These are phyloP conservation scores for Penicillium corylophilum DNA, from an alignment of 2,329 filamentous ascomycete genomes.

Conservation along the genomic window DNA sequence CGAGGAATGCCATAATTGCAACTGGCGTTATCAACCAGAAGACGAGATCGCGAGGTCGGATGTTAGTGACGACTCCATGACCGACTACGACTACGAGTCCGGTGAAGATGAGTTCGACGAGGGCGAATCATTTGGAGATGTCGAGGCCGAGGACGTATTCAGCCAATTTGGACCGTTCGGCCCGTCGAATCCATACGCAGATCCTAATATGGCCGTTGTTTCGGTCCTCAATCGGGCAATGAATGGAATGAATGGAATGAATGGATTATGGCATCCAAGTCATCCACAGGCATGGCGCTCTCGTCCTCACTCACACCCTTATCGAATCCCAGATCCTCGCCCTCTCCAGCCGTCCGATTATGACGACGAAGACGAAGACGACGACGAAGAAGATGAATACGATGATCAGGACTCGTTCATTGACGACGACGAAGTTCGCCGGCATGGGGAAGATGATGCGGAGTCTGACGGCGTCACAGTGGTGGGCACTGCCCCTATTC, in stretches of 20 bases:
- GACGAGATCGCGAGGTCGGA: slow-evolving; percentile 44
- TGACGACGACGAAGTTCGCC: slow-evolving; percentile 30
- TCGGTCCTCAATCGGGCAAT: background rate
- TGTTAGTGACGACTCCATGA: slow-evolving; percentile 45
- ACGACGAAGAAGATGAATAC: slow-evolving; percentile 31
- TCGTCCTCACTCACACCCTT: background rate
- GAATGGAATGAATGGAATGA: background rate
- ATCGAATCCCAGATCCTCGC: background rate
- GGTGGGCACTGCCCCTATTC: slow-evolving; percentile 21
- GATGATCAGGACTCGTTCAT: slow-evolving; percentile 38
- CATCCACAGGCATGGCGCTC: background rate
- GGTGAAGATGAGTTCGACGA: slow-evolving; percentile 26
- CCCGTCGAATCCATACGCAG: background rate
- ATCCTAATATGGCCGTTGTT: background rate
- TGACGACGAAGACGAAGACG: slow-evolving; percentile 20
- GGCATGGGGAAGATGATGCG: slow-evolving; percentile 18
- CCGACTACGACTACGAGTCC: slow-evolving; percentile 31
- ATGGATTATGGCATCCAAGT: background rate
- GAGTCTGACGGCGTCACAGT: slow-evolving; percentile 36
- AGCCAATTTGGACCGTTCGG: background rate
- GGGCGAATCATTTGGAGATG: slow-evolving; percentile 32
- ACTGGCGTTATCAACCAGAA: slow-evolving; percentile 48
- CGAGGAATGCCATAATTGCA: slow-evolving; percentile 54
- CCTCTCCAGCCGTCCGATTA: background rate
- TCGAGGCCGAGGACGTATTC: slow-evolving; percentile 23